A percentile compares a stretch with the other conserved stretches of the same genome.
These are phyloP conservation scores for Anacardium occidentale DNA, from an alignment of 345 rosid genomes.

Conservation along the genomic window DNA sequence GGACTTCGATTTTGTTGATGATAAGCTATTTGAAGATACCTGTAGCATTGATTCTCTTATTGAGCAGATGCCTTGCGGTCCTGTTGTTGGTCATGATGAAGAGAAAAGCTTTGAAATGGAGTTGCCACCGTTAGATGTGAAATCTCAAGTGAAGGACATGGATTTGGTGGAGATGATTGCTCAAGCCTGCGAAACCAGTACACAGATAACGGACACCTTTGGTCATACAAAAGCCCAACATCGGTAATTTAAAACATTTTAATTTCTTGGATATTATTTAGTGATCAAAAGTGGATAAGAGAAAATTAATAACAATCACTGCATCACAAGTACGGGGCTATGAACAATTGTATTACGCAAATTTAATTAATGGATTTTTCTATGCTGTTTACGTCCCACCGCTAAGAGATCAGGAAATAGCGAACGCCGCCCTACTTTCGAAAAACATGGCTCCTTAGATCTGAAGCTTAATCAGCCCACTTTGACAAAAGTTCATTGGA, in stretches of 20 bases:
- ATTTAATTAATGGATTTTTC: too few species aligned
- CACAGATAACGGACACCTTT: too few species aligned
- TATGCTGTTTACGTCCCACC: too few species aligned
- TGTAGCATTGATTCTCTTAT: conserved; percentile 70
- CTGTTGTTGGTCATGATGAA: conserved; percentile 22
- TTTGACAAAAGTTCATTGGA: too few species aligned
- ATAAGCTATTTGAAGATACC: conserved; percentile 52
- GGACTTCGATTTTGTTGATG: conserved; percentile 63
- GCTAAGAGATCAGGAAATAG: too few species aligned
- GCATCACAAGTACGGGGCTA: neutral
- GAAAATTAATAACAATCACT: neutral
- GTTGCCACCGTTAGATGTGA: conserved; percentile 17
- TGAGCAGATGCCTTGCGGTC: conserved; percentile 47
- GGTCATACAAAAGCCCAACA: too few species aligned
- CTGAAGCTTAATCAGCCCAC: too few species aligned
- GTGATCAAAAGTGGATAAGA: neutral
- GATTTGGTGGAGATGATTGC: conserved; percentile 66
- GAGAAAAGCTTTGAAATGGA: conserved; percentile 30
- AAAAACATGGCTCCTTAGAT: too few species aligned
- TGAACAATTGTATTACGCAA: neutral
- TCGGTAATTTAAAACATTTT: too few species aligned
- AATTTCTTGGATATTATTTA: too few species aligned
- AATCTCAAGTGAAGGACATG: conserved; percentile 40
- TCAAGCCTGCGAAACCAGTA: conserved; percentile 21
- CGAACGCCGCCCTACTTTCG: too few species aligned